A percentile compares a stretch with the other conserved stretches of the same genome.
These are phyloP conservation scores for Colletotrichum sp. DNA, from an alignment of 2,329 filamentous ascomycete species.

Conservation along the genomic window DNA sequence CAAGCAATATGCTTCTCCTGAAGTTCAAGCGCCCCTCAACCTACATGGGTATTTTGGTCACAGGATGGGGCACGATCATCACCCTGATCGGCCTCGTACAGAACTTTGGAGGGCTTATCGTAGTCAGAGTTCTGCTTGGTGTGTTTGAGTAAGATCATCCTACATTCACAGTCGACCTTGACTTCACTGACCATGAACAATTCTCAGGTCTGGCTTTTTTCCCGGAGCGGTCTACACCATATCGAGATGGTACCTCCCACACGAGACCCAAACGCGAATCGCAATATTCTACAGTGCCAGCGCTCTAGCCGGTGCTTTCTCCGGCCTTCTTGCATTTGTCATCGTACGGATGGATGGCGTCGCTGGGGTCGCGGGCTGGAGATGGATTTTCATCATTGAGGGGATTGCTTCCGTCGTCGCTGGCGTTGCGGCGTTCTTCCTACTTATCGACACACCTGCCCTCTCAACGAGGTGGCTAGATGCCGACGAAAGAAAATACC, in stretches of 20 bases:
- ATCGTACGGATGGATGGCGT: constrained; percentile 56
- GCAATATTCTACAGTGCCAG: constrained; percentile 74
- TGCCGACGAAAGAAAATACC: constrained; percentile 24
- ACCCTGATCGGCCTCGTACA: constrained; percentile 27
- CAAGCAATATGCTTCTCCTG: constrained; percentile 70
- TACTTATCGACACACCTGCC: constrained; percentile 25
- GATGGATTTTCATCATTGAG: constrained; percentile 30
- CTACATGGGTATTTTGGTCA: constrained; percentile 54
- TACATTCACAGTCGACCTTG: no score
- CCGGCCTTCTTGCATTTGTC: constrained; percentile 60
- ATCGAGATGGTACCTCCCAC: constrained; percentile 49
- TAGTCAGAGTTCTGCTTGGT: constrained; percentile 44
- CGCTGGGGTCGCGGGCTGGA: constrained; percentile 44
- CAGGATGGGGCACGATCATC: constrained; percentile 22
- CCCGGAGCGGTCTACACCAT: constrained; percentile 55
- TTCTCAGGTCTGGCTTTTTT: constrained; percentile 48
- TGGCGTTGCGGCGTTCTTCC: constrained; percentile 24
- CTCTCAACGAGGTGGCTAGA: constrained; percentile 26
- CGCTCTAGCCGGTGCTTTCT: constrained; percentile 70
- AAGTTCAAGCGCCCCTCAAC: constrained; percentile 60
- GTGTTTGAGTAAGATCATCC: not conserved
- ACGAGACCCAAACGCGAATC: constrained; percentile 43
- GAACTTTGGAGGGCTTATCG: constrained; percentile 25
- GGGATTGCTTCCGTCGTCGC: constrained; percentile 30
- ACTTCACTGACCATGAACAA: constrained; percentile 27